These are phyloP conservation scores for Skeletonema tropicum DNA, from an alignment of 108 stramenopile species.

Conservation along the genomic window DNA sequence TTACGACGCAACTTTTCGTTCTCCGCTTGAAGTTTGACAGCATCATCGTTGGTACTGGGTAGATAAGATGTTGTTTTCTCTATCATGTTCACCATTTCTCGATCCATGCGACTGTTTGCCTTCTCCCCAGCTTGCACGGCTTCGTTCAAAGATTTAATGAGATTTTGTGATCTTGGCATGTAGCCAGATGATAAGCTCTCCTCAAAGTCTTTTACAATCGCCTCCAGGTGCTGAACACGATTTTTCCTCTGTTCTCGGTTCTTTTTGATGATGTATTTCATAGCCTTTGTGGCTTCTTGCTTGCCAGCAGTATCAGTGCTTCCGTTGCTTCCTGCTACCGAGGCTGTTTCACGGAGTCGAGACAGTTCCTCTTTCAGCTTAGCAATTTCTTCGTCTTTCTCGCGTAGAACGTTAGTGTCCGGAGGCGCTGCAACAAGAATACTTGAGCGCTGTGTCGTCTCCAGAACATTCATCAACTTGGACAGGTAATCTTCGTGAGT, in stretches of 20 bases:
- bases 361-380: slow-evolving; percentile 30
- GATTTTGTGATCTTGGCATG: slow-evolving; percentile 11
- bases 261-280: slow-evolving; percentile 47
- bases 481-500: slow-evolving; percentile 66
- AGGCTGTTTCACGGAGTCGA: slow-evolving; percentile 1
- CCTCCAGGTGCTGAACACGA: slow-evolving; percentile 26
- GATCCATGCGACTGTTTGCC: slow-evolving; percentile 51
- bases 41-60: not conserved
- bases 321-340: not conserved
- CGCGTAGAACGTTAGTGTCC: slow-evolving; percentile 16
- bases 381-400: slow-evolving; percentile 48
- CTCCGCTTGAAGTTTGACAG: slow-evolving; percentile 24
- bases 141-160: slow-evolving; percentile 22
- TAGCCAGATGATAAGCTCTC: slow-evolving; percentile 29
- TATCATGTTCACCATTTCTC: slow-evolving; percentile 56
- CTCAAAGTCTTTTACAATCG: slow-evolving; percentile 23
- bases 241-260: slow-evolving; percentile 47
- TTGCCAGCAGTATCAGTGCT: not conserved
- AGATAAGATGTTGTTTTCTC: slow-evolving; percentile 34
- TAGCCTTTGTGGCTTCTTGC: slow-evolving; percentile 33
- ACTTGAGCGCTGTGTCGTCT: slow-evolving; percentile 55
- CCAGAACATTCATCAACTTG: slow-evolving; percentile 67
- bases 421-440: not conserved
- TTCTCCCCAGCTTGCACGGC: slow-evolving; percentile 44
- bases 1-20: slow-evolving; percentile 39